Evolutionary conservation across 495 filamentous ascomycete species (phyloP).

Genomic region (Aspergillus homomorphus): DNA sequence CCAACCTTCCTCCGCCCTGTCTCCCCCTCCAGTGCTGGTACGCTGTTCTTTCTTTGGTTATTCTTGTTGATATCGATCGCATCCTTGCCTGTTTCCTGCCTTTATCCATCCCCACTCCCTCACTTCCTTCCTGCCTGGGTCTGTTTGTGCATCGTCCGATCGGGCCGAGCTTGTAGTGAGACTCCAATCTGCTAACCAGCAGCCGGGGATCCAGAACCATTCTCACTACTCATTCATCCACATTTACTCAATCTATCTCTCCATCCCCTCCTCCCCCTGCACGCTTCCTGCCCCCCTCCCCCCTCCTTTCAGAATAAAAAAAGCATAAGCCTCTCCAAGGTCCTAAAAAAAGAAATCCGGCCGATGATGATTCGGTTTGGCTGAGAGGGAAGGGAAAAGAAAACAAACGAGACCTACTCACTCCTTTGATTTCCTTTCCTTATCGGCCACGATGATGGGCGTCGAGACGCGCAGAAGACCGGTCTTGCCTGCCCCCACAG

Average conservation of each 20-base stretch:
- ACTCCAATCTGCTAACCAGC: constrained; percentile 13
- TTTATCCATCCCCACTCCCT: constrained; percentile 21
- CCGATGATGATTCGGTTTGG: constrained; percentile 38
- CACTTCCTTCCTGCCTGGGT: constrained; percentile 16
- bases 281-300: constrained; percentile 3
- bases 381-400: constrained; percentile 21
- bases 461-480: constrained; percentile 61
- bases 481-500: constrained; percentile 74
- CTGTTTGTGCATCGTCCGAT: constrained; percentile 10
- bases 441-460: constrained; percentile 60
- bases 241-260: constrained; percentile 4
- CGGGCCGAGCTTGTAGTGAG: constrained; percentile 16
- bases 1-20: neutral
- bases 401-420: constrained; percentile 10
- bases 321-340: too few species aligned
- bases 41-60: constrained; percentile 15
- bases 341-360: constrained; percentile 5
- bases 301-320: too few species aligned
- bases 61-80: constrained; percentile 9
- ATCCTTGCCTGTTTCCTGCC: constrained; percentile 14
- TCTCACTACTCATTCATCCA: neutral
- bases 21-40: constrained; percentile 18
- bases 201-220: constrained; percentile 12
- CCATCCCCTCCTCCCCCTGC: constrained; percentile 7
- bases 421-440: constrained; percentile 15